Conservation (phyloP, 2,329 filamentous ascomycete genomes). For the Neophaeococcomyces mojaviensis region DNA sequence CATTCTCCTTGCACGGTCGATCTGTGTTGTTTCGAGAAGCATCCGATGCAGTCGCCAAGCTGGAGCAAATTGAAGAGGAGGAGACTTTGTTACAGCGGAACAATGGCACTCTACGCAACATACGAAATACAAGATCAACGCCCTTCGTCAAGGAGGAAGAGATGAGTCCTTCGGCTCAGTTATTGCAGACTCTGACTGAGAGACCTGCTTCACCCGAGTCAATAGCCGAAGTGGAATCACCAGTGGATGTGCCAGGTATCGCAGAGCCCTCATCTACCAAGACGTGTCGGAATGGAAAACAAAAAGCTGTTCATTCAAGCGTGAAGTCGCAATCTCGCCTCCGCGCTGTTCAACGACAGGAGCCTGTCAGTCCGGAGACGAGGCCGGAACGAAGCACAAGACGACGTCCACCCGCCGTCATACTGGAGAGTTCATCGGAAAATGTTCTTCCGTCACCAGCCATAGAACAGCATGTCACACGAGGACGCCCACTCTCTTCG, state of each 20-base stretch:
- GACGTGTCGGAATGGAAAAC: slow-evolving; percentile 3
- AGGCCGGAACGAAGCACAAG: slow-evolving; percentile 3
- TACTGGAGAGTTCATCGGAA: not conserved
- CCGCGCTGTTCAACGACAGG: slow-evolving; percentile 6
- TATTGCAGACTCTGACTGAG: not conserved
- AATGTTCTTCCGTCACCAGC: slow-evolving; percentile 16
- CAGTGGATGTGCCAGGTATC: not conserved
- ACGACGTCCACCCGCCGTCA: slow-evolving; percentile 8
- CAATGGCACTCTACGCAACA: slow-evolving; percentile 17
- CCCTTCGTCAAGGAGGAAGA: not conserved
- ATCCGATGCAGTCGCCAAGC: slow-evolving; percentile 47
- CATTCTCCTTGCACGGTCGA: slow-evolving; percentile 60
- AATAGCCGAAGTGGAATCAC: slow-evolving; percentile 17
- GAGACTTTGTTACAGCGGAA: slow-evolving; percentile 14
- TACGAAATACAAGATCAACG: slow-evolving; percentile 8
- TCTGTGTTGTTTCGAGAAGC: slow-evolving; percentile 57
- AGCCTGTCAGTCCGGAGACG: slow-evolving; percentile 6
- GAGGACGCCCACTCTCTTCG: not conserved
- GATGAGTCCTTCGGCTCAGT: not conserved
- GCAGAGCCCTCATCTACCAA: not conserved
- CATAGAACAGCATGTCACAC: slow-evolving; percentile 10
- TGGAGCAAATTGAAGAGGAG: slow-evolving; percentile 32
- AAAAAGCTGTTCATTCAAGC: not conserved
- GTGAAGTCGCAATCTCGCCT: slow-evolving; percentile 10
- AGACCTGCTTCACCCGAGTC: slow-evolving; percentile 23